Percentiles rank a stretch among this genome's conserved stretches.
Conservation (phyloP, 2,329 filamentous ascomycete species). For the Alternaria dauci region DNA sequence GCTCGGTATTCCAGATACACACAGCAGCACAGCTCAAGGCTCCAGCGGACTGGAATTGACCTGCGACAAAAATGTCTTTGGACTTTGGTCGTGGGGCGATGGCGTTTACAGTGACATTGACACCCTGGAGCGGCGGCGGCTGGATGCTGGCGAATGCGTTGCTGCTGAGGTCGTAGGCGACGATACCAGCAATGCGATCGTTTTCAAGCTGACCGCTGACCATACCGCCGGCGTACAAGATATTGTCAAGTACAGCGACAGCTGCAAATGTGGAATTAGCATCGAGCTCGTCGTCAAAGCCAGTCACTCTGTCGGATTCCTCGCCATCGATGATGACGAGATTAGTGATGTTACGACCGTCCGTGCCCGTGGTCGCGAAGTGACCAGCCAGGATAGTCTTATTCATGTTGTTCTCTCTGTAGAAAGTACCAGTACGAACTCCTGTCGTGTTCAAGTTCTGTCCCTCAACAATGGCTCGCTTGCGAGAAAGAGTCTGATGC, state of each 20-base stretch:
- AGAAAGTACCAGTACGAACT: constrained; percentile 81
- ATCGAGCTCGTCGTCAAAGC: constrained; percentile 72
- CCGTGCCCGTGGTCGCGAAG: constrained; percentile 74
- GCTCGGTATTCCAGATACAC: constrained; percentile 77
- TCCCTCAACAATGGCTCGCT: constrained; percentile 53
- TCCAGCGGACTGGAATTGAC: constrained; percentile 83
- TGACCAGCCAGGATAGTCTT: constrained; percentile 88
- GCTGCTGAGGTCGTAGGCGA: constrained; percentile 78
- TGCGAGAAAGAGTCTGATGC: constrained; percentile 44
- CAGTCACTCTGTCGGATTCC: constrained; percentile 71
- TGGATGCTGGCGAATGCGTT: constrained; percentile 71
- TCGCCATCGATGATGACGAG: constrained; percentile 82
- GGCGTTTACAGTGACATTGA: constrained; percentile 74
- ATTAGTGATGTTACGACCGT: constrained; percentile 79
- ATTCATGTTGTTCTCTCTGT: constrained; percentile 74
- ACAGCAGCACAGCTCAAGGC: constrained; percentile 82
- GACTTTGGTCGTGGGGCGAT: constrained; percentile 76
- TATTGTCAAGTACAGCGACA: constrained; percentile 60
- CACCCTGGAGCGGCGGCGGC: constrained; percentile 77
- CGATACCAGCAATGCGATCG: constrained; percentile 72
- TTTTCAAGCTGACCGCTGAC: constrained; percentile 75
- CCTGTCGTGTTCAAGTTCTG: constrained; percentile 65
- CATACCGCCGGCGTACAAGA: constrained; percentile 82
- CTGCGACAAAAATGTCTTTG: constrained; percentile 83
- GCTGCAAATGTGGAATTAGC: constrained; percentile 78